These are phyloP conservation scores for Leucosporidium yakuticum DNA, from an alignment of 768 basidiomycete genomes.

Conservation along the genomic window DNA sequence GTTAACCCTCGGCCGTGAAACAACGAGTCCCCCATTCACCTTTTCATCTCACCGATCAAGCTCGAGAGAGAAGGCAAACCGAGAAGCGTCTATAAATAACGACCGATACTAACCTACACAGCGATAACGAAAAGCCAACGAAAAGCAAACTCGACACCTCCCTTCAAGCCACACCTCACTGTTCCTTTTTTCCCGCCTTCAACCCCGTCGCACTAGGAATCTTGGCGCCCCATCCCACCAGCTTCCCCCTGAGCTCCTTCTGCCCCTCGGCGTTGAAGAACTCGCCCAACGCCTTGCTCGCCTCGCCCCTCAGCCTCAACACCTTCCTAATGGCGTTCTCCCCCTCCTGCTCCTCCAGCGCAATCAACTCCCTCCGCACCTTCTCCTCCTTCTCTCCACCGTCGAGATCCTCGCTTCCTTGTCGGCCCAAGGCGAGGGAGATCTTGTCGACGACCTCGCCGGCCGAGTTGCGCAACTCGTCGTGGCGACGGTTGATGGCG, in stretches of 20 bases:
- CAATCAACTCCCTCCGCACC: conserved; percentile 4
- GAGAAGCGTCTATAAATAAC: too few species aligned
- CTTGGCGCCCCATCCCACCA: conserved; percentile 1
- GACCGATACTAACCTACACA: too few species aligned
- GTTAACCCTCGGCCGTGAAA: too few species aligned
- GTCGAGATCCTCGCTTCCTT: conserved; percentile 9
- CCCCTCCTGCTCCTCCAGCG: conserved; percentile 39
- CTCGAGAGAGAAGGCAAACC: too few species aligned
- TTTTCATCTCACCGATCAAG: too few species aligned
- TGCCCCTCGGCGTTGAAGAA: conserved; percentile 53
- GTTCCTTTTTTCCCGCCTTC: background rate
- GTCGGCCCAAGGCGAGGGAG: conserved; percentile 35
- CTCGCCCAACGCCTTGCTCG: conserved; percentile 64
- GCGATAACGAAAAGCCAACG: too few species aligned
- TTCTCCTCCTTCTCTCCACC: background rate
- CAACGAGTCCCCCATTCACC: too few species aligned
- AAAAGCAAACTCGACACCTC: background rate
- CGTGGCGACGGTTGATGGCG: background rate
- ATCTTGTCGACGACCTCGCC: conserved; percentile 37
- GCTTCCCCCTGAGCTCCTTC: background rate
- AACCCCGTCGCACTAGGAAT: background rate
- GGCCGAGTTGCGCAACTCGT: conserved; percentile 27
- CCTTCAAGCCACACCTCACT: background rate
- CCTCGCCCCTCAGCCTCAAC: conserved; percentile 74
- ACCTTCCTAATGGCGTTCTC: conserved; percentile 74